These are phyloP conservation scores for Sedum album DNA, from an alignment of 164 flowering plant species.

Conservation along the genomic window DNA sequence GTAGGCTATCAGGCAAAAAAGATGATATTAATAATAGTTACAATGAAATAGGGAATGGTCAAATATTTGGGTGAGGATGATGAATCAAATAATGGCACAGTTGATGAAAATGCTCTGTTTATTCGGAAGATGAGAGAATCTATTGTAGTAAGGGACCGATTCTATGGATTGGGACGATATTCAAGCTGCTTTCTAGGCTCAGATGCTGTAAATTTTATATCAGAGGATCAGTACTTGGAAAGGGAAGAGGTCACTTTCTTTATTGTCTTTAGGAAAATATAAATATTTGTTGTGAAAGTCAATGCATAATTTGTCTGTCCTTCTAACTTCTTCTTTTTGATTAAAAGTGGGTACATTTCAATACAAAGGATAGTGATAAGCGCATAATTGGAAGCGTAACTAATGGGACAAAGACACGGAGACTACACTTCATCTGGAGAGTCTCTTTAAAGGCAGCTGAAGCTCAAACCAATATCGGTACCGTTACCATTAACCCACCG, in stretches of 20 bases:
- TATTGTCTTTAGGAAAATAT: not conserved
- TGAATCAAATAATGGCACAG: conserved; percentile 41
- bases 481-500: too few relatives aligned
- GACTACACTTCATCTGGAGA: too few relatives aligned
- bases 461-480: too few relatives aligned
- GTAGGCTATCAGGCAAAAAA: conserved; percentile 64
- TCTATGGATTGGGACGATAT: conserved; percentile 64
- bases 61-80: conserved; percentile 83
- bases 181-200: conserved; percentile 67
- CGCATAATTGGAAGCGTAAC: too few relatives aligned
- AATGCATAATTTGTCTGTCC: not conserved
- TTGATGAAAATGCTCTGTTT: conserved; percentile 68
- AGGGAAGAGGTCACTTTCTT: conserved; percentile 51
- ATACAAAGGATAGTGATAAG: too few relatives aligned
- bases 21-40: conserved; percentile 31
- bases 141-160: conserved; percentile 58
- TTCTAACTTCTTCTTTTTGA: not conserved
- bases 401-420: too few relatives aligned
- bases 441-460: too few relatives aligned
- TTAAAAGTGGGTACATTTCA: too few relatives aligned
- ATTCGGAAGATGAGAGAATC: conserved; percentile 61
- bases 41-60: conserved; percentile 12
- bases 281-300: not conserved
- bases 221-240: conserved; percentile 70
- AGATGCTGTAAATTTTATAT: conserved; percentile 79